Conservation (phyloP, 495 filamentous ascomycete genomes). For the Sabuloglossum arenarium region DNA sequence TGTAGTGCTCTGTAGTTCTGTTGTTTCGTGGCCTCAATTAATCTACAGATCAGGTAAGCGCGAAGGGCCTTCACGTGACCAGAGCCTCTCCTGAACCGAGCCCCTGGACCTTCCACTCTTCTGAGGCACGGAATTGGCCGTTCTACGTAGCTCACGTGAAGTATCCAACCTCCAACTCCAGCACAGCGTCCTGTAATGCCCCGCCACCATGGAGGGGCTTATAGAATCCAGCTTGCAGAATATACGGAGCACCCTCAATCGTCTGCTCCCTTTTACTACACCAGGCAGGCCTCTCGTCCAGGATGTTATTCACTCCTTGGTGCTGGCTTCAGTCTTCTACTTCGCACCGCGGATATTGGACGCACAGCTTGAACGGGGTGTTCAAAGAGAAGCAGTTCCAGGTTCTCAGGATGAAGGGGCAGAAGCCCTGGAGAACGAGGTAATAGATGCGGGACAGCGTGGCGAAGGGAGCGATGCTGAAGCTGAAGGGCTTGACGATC, state of each 20-base stretch:
- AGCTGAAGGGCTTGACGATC: not conserved
- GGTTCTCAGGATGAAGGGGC: not conserved
- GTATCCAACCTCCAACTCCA: no score
- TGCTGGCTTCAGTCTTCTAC: slow-evolving; percentile 1
- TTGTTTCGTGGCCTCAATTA: not conserved
- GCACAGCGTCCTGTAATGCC: not conserved
- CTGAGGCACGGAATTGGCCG: no score
- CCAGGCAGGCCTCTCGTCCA: slow-evolving; percentile 3
- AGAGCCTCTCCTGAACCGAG: not conserved
- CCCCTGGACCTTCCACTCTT: not conserved
- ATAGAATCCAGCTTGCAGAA: not conserved
- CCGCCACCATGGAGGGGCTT: not conserved
- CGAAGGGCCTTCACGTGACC: not conserved
- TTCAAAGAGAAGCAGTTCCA: not conserved
- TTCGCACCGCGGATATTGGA: slow-evolving; percentile 3
- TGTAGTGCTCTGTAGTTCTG: not conserved
- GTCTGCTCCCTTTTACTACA: not conserved
- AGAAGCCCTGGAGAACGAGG: not conserved
- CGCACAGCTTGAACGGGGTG: not conserved
- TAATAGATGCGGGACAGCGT: not conserved
- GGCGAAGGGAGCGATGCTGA: not conserved
- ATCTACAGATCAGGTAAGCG: not conserved
- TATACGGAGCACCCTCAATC: not conserved
- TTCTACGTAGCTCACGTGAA: no score
- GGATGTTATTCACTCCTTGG: slow-evolving; percentile 2